Evolutionary conservation across 352 stramenopile species (phyloP).

Genomic region (Phytophthora sojae): DNA sequence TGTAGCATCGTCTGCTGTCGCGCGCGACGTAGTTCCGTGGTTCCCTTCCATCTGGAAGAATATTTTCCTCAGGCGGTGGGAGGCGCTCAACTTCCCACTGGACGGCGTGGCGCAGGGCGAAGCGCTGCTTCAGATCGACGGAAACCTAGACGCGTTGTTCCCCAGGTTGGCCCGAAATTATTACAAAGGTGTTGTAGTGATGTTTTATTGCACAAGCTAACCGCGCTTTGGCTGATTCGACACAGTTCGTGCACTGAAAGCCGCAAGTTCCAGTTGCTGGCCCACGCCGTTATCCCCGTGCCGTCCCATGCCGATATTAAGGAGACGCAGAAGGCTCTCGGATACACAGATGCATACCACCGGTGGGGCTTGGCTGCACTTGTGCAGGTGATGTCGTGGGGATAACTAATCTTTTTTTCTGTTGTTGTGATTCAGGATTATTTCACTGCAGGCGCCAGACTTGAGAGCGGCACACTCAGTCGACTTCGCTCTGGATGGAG

Average conservation of each 20-base stretch:
- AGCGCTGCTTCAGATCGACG: constrained; percentile 45
- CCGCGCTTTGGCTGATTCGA: constrained; percentile 1
- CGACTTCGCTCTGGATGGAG: constrained; percentile 64
- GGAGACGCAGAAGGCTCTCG: constrained; percentile 48
- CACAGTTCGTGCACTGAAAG: constrained; percentile 57
- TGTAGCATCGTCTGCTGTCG: constrained; percentile 55
- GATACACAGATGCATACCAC: constrained; percentile 56
- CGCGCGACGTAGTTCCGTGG: constrained; percentile 50
- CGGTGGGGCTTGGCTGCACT: constrained; percentile 34
- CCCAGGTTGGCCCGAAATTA: constrained; percentile 41
- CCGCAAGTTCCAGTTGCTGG: constrained; percentile 77
- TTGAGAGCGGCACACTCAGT: constrained; percentile 32
- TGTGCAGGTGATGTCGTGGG: not conserved
- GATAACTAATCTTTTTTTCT: not conserved
- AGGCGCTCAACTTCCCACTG: constrained; percentile 67
- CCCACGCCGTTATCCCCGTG: constrained; percentile 69
- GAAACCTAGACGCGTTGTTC: constrained; percentile 49
- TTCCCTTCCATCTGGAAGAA: constrained; percentile 67
- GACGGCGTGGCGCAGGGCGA: constrained; percentile 25
- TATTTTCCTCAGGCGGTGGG: constrained; percentile 69
- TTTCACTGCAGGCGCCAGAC: constrained; percentile 35
- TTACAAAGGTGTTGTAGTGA: not conserved
- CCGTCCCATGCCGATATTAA: constrained; percentile 68
- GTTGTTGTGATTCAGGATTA: constrained; percentile 34
- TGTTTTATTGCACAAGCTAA: constrained; percentile 5